Percentiles rank a stretch among this genome's conserved stretches.
These are phyloP conservation scores for Podospora didyma DNA, from an alignment of 495 filamentous ascomycete species.

Conservation along the genomic window DNA sequence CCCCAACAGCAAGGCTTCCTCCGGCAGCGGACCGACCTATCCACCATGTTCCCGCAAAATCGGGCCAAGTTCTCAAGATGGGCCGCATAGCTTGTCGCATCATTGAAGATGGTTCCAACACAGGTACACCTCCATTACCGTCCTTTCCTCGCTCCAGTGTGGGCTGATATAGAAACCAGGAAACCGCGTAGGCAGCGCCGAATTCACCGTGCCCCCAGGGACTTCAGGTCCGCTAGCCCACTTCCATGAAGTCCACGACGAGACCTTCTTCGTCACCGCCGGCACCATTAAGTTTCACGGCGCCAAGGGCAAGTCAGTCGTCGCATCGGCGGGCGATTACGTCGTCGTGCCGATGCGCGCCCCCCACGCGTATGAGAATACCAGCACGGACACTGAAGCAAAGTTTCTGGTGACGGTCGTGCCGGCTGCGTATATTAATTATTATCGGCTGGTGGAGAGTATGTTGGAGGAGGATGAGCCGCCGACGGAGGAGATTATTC, in stretches of 20 bases:
- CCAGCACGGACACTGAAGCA: background rate
- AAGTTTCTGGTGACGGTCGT: too few species aligned
- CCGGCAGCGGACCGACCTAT: too few species aligned
- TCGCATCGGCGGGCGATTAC: background rate
- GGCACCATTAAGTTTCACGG: background rate
- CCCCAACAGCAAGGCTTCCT: too few species aligned
- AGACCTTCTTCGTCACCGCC: background rate
- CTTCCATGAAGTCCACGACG: background rate
- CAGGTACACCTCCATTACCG: too few species aligned
- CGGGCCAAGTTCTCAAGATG: background rate
- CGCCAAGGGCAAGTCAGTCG: background rate
- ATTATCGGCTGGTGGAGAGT: background rate
- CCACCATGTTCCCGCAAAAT: background rate
- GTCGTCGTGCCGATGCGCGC: background rate
- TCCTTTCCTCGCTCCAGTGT: too few species aligned
- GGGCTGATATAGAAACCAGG: too few species aligned
- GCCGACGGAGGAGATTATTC: background rate
- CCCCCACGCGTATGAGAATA: background rate
- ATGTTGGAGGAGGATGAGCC: background rate
- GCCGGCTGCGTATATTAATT: background rate
- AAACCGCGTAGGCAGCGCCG: background rate
- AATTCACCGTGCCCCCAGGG: background rate
- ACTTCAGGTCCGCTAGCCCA: background rate
- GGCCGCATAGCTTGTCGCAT: background rate
- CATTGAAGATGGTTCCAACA: background rate